Evolutionary conservation across 2,329 filamentous ascomycete species (phyloP).

Genomic region (Trichoderma breve): DNA sequence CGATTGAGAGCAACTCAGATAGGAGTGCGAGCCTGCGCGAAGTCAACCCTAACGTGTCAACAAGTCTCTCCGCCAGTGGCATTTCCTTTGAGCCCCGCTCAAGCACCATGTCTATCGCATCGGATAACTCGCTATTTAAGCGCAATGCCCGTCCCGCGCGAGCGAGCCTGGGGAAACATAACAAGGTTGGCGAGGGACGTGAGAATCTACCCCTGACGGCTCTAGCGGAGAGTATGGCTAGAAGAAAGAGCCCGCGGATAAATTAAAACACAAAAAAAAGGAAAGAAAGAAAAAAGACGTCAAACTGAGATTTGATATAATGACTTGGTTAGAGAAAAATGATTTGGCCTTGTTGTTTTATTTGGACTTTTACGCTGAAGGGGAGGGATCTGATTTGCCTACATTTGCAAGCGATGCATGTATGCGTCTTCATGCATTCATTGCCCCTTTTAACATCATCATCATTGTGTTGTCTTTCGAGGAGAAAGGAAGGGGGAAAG

Average conservation of each 20-base stretch:
- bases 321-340: neutral
- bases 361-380: neutral
- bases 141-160: slow-evolving; percentile 40
- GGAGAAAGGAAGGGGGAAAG: no score
- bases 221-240: slow-evolving; percentile 46
- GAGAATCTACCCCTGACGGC: slow-evolving; percentile 50
- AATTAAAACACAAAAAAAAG: slow-evolving; percentile 28
- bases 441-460: neutral
- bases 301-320: neutral
- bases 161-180: slow-evolving; percentile 35
- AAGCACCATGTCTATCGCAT: slow-evolving; percentile 42
- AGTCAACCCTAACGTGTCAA: slow-evolving; percentile 52
- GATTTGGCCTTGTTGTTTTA: neutral
- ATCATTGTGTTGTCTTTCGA: neutral
- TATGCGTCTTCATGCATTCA: neutral
- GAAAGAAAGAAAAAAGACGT: neutral
- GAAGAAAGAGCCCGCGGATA: slow-evolving; percentile 56
- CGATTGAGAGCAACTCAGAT: slow-evolving; percentile 30
- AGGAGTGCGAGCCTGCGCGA: slow-evolving; percentile 50
- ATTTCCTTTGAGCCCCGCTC: slow-evolving; percentile 43
- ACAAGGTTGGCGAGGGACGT: slow-evolving; percentile 43
- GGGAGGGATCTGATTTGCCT: neutral
- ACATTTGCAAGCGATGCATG: neutral
- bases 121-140: slow-evolving; percentile 48
- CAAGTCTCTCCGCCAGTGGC: slow-evolving; percentile 39